Conservation (phyloP, 495 filamentous ascomycete genomes). For the Podospora pseudoanserina region DNA sequence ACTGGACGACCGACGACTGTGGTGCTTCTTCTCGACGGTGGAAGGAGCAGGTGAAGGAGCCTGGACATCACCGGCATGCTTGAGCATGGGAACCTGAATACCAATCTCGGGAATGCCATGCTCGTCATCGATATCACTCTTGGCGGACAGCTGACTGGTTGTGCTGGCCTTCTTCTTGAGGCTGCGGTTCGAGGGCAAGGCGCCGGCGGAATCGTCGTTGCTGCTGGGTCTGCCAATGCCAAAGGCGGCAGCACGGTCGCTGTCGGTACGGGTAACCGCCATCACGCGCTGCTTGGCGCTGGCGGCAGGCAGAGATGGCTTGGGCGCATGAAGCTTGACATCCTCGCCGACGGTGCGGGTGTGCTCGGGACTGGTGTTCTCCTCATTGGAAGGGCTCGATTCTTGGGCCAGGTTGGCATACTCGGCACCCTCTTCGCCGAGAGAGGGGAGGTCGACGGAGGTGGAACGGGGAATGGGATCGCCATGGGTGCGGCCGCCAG, state of each 20-base stretch:
- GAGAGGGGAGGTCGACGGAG: slow-evolving; percentile 75
- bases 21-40: slow-evolving; percentile 55
- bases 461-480: slow-evolving; percentile 59
- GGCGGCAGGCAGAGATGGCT: slow-evolving; percentile 71
- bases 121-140: slow-evolving; percentile 58
- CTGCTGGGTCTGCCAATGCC: slow-evolving; percentile 67
- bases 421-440: slow-evolving; percentile 87
- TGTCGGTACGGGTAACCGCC: slow-evolving; percentile 84
- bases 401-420: slow-evolving; percentile 64
- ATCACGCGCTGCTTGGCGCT: slow-evolving; percentile 78
- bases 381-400: slow-evolving; percentile 31
- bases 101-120: slow-evolving; percentile 90
- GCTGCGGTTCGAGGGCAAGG: slow-evolving; percentile 33
- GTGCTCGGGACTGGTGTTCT: slow-evolving; percentile 53
- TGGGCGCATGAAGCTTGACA: slow-evolving; percentile 86
- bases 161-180: slow-evolving; percentile 62
- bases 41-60: slow-evolving; percentile 78
- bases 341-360: slow-evolving; percentile 76
- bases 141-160: slow-evolving; percentile 52
- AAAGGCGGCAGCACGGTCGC: slow-evolving; percentile 72
- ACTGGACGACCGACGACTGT: slow-evolving; percentile 55
- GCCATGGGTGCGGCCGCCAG: slow-evolving; percentile 44
- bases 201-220: slow-evolving; percentile 36
- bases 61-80: slow-evolving; percentile 92
- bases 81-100: slow-evolving; percentile 87